A percentile compares a stretch with the other conserved stretches of the same genome.
These are phyloP conservation scores for Hypoxylon intermedium DNA, from an alignment of 495 filamentous ascomycete species.

Conservation along the genomic window DNA sequence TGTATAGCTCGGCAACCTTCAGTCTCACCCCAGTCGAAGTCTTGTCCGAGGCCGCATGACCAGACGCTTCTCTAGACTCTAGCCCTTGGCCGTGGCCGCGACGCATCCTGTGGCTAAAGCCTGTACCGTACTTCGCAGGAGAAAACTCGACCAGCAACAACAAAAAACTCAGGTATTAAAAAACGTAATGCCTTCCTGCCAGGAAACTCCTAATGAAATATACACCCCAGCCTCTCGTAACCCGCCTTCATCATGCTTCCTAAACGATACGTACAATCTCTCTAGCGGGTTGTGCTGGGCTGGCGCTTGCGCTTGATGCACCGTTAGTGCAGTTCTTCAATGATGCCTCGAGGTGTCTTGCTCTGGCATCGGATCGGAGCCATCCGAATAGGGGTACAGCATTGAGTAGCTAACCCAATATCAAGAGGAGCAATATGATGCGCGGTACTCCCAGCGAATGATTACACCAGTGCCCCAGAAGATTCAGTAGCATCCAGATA, in stretches of 20 bases:
- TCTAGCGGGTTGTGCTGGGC: slow-evolving; percentile 6
- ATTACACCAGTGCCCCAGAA: slow-evolving; percentile 18
- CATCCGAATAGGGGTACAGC: slow-evolving; percentile 7
- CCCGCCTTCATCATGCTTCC: slow-evolving; percentile 33
- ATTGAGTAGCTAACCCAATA: slow-evolving; percentile 17
- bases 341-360: neutral
- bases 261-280: slow-evolving; percentile 30
- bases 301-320: neutral
- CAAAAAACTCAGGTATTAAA: slow-evolving; percentile 41
- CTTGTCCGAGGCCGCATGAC: slow-evolving; percentile 15
- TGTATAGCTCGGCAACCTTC: slow-evolving; percentile 31
- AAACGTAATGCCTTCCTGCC: slow-evolving; percentile 47
- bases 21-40: slow-evolving; percentile 32
- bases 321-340: slow-evolving; percentile 6
- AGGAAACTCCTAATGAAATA: slow-evolving; percentile 47
- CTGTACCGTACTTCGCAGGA: slow-evolving; percentile 5
- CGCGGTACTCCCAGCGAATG: slow-evolving; percentile 16
- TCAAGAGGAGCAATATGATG: slow-evolving; percentile 18
- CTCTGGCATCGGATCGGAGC: slow-evolving; percentile 13
- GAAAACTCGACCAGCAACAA: slow-evolving; percentile 29
- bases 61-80: slow-evolving; percentile 16
- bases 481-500: slow-evolving; percentile 15
- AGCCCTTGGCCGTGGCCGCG: slow-evolving; percentile 12
- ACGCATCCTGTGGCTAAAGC: slow-evolving; percentile 26
- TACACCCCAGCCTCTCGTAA: slow-evolving; percentile 44